Evolutionary conservation across 169 alveolate species (phyloP).

Genomic region (Perkinsus chesapeaki): DNA sequence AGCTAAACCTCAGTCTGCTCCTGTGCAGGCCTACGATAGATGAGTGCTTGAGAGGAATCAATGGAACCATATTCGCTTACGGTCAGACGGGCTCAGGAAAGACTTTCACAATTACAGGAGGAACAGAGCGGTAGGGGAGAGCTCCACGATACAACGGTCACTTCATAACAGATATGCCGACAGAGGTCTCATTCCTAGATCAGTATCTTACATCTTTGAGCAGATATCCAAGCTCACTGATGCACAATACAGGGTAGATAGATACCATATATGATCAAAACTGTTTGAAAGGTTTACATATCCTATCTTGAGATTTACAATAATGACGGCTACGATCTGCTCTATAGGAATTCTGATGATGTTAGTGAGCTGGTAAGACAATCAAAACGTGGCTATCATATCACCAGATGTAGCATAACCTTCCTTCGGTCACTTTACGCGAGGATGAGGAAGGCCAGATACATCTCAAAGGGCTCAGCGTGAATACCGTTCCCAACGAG

Average conservation of each 20-base stretch:
- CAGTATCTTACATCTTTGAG: constrained; percentile 67
- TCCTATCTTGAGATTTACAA: constrained; percentile 83
- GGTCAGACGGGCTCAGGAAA: constrained; percentile 81
- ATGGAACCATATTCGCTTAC: constrained; percentile 79
- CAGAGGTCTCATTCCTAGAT: constrained; percentile 81
- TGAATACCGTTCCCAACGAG: constrained; percentile 76
- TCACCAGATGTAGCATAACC: neutral
- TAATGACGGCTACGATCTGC: constrained; percentile 78
- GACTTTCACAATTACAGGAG: constrained; percentile 77
- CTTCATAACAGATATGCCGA: constrained; percentile 39
- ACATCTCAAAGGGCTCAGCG: constrained; percentile 72
- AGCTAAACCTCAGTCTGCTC: neutral
- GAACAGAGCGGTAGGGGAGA: constrained; percentile 42
- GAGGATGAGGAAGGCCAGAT: constrained; percentile 76
- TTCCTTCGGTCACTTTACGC: constrained; percentile 47
- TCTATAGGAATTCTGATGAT: constrained; percentile 42
- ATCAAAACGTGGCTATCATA: neutral
- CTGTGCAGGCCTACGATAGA: constrained; percentile 50
- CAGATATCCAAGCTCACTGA: constrained; percentile 56
- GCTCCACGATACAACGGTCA: neutral
- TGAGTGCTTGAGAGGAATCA: constrained; percentile 55
- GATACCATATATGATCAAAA: neutral
- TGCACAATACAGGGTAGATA: constrained; percentile 32
- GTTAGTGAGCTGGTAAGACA: neutral
- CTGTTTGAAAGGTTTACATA: constrained; percentile 45